These are phyloP conservation scores for Cyanidioschyzon merolae DNA, from an alignment of 23 red algal species.

Conservation along the genomic window DNA sequence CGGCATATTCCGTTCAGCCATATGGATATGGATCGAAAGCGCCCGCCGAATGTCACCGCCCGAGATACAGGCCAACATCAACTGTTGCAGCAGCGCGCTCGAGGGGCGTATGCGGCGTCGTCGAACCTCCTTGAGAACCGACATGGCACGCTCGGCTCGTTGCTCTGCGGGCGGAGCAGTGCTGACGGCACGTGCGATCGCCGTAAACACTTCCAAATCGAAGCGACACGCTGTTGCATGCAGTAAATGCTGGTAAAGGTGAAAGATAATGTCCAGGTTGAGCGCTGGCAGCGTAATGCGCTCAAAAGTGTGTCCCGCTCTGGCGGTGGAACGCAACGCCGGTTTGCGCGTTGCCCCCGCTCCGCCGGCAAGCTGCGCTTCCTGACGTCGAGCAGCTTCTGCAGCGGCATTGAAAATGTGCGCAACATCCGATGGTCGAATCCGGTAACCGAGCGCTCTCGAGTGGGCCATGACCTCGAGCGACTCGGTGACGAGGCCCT, in stretches of 20 bases:
- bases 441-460: background rate
- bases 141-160: constrained; percentile 4
- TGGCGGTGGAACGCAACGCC: background rate
- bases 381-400: constrained; percentile 2
- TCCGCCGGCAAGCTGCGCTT: background rate
- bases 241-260: background rate
- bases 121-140: constrained; percentile 1
- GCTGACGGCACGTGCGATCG: background rate
- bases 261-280: background rate
- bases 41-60: constrained; percentile 6
- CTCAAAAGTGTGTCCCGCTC: background rate
- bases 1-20: background rate
- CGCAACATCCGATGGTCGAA: background rate
- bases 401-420: background rate
- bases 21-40: background rate
- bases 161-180: background rate
- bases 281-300: background rate
- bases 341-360: background rate
- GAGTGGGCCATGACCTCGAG: background rate
- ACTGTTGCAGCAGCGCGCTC: background rate
- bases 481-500: background rate
- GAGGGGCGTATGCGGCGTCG: background rate
- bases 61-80: background rate
- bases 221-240: background rate
- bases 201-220: background rate